These are phyloP conservation scores for Colletotrichum musicola DNA, from an alignment of 2,329 filamentous ascomycete genomes.

Conservation along the genomic window DNA sequence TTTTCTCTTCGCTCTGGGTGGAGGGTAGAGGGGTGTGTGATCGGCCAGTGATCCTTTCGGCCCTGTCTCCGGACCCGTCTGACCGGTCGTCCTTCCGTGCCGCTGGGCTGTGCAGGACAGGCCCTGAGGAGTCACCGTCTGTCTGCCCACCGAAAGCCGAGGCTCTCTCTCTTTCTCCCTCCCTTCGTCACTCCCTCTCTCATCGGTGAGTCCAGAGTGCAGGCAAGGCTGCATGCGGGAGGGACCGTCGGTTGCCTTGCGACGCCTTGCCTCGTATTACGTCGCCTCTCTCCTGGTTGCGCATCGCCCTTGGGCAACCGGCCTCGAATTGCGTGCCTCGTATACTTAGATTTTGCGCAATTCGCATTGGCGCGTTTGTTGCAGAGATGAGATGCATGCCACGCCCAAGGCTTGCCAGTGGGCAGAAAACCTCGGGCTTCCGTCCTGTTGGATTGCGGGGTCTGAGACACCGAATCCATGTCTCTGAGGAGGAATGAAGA, in stretches of 20 bases:
- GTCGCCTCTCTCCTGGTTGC: background rate
- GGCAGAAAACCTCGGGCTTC: background rate
- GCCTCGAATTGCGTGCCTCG: no score
- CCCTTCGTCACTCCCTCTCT: no score
- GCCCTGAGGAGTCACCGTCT: background rate
- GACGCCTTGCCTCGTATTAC: slow-evolving; percentile 8
- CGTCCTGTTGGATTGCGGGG: slow-evolving; percentile 8
- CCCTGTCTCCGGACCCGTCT: slow-evolving; percentile 3
- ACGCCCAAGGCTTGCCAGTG: background rate
- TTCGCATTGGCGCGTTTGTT: slow-evolving; percentile 1
- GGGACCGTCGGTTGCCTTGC: slow-evolving; percentile 3
- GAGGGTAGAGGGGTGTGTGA: background rate
- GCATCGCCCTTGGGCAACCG: no score
- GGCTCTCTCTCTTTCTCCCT: background rate
- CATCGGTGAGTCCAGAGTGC: background rate
- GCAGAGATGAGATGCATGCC: slow-evolving; percentile 1
- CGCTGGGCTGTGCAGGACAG: slow-evolving; percentile 22
- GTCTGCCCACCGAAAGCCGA: background rate
- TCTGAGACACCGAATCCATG: slow-evolving; percentile 1
- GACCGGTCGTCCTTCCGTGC: slow-evolving; percentile 18
- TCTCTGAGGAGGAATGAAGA: no score
- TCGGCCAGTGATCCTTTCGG: background rate
- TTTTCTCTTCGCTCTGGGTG: background rate
- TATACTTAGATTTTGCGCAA: background rate
- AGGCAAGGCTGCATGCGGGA: background rate